Evolutionary conservation across 163 green algal genomes (phyloP), one percentile per base, ranked within the genome.

Genomic region (Chlorella variabilis): DNA sequence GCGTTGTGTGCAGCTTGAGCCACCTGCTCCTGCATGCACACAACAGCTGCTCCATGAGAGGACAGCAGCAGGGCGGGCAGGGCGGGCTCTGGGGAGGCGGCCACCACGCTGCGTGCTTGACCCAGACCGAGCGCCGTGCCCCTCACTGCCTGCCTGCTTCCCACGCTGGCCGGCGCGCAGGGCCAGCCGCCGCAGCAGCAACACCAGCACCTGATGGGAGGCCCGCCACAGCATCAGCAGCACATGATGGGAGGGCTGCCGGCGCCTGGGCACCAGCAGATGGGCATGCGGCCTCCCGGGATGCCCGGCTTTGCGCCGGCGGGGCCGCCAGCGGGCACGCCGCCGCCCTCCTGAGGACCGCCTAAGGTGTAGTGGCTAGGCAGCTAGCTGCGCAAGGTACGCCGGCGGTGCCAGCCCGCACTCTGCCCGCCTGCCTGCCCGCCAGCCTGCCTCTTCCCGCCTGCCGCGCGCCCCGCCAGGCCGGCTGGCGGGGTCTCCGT

Each of bases 331-430:
- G 7, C 71, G 5, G 49, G 51, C 36, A 5, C 21, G 65, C 65
- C 59, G 29, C 41, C 68, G 8, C 42, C 42, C 29, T 76, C 42
- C 68, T 76, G 45, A 59, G 7, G 29, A 45, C 42, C 59, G 4
- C n/a, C n/a, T 5, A 76, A 76, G 68, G 68, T 76, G 68, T 39
- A 76, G 42, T 76, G 42, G n/a, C 27, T 38, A 62, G 54, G 45
- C 54, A 25, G 54, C 54, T n/a, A 29, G 27, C 7, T 38, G 51
- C 6, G 3, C 6, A 67, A 67, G 59, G 59, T 67, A 67, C 15
- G 59, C n/a, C n/a, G n/a, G n/a, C n/a, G n/a, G n/a, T 38, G 59
- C 59, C 29, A 21, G n/a, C n/a, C n/a, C 59, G 23, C 54, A 62
- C 54, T 62, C 5, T 62, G 54, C 54, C 54, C 23, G 54, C 9